phyloP scores from a whole-genome alignment of 1,139 yeast genomes.

The Nakaseomyces glabratus region DNA sequence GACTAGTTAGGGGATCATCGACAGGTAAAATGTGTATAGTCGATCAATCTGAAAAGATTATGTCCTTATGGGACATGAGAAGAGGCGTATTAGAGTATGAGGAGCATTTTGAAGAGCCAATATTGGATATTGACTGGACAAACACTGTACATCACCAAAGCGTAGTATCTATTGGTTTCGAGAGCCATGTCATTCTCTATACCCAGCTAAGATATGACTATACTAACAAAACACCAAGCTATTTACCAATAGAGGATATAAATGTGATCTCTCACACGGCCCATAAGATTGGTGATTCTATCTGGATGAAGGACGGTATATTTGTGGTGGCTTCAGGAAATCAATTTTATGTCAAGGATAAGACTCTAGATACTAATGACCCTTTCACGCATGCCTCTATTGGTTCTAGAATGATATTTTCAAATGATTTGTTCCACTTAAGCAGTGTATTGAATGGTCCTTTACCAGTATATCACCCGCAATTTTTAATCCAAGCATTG shows the following conservation, averaged over 20 bases:
- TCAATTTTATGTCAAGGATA: slow-evolving; percentile 76
- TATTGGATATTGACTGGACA: slow-evolving; percentile 56
- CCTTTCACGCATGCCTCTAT: slow-evolving; percentile 39
- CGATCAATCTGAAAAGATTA: slow-evolving; percentile 39
- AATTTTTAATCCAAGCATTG: slow-evolving; percentile 67
- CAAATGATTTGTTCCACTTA: slow-evolving; percentile 50
- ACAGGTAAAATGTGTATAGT: slow-evolving; percentile 68
- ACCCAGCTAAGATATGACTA: slow-evolving; percentile 84
- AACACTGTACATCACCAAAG: slow-evolving; percentile 60
- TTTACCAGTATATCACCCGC: slow-evolving; percentile 86
- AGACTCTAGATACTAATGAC: slow-evolving; percentile 51
- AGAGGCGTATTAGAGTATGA: slow-evolving; percentile 61
- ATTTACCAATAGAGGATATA: slow-evolving; percentile 64
- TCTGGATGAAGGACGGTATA: slow-evolving; percentile 74
- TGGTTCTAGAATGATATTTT: slow-evolving; percentile 40
- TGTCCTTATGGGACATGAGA: slow-evolving; percentile 71
- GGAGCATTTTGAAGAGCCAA: slow-evolving; percentile 32
- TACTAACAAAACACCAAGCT: slow-evolving; percentile 69
- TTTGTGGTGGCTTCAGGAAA: slow-evolving; percentile 84
- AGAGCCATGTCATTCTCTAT: slow-evolving; percentile 51
- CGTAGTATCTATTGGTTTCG: slow-evolving; percentile 71
- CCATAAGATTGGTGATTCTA: slow-evolving; percentile 78
- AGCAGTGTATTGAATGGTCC: slow-evolving; percentile 81
- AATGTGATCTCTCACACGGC: slow-evolving; percentile 65
- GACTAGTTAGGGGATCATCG: slow-evolving; percentile 62